Base-by-base conservation (phyloP, 768 basidiomycete species). In the Lentinus tigrinus region DNA sequence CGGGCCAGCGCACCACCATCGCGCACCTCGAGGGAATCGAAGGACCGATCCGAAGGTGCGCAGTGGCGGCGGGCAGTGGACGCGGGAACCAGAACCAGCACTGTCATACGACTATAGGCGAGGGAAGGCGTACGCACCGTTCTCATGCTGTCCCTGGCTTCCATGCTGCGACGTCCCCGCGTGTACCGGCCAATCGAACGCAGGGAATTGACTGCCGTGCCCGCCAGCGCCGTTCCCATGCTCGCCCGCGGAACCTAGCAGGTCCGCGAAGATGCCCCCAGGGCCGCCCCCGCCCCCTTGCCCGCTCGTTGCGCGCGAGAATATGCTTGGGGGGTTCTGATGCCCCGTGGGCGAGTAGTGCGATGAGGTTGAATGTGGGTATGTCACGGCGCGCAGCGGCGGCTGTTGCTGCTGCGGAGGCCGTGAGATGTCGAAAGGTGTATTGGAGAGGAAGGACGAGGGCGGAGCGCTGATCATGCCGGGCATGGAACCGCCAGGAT, bases 121-220 rank as follows among this genome's bases (percentile, higher is more conserved):
- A n/a, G 47, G n/a, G n/a, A n/a, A 43, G 40, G 14, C 36, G 23
- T 39, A 62, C 61, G 47, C 31, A 62, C 61, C 56, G 50, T 62
- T 58, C 56, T 62, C 61, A 58, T 62, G 61, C 46, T 52, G 49
- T 24, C 56, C 48, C 40, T 38, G 52, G 17, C 23, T 43, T 2
- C 47, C 50, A 43, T 59, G 54, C 57, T 60, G 56, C 52, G 57
- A 44, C 54, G 43, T n/a, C 52, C 47, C 26, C 50, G 59, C 46
- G 53, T 65, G 64, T 52, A 63, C 58, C n/a, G 66, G 68, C 68
- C 68, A 69, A 43, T 67, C 66, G 57, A 69, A 69, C 57, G 56
- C 36, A 34, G 60, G 56, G 54, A 62, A 58, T 42, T 52, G 53
- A 17, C 40, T 28, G 21, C 54, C 47, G 27, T 40, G 19, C 47